A percentile compares a stretch with the other conserved stretches of the same genome.
phyloP scores from a whole-genome alignment of 768 basidiomycete species.

The Cytidiella melzeri region DNA sequence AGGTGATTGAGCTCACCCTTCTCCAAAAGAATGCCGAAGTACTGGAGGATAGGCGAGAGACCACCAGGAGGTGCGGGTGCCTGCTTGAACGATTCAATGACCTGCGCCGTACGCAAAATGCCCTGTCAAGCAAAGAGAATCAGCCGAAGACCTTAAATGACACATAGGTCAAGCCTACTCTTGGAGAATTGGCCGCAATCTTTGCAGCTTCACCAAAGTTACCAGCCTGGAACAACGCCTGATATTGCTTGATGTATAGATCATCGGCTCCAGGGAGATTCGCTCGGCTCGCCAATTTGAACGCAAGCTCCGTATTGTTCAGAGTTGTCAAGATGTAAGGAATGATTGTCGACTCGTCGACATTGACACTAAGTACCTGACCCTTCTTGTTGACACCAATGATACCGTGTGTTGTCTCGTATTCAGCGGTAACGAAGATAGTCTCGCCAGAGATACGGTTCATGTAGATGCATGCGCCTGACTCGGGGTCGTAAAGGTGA shows the following conservation, averaged over 20 bases:
- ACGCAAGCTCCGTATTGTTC: constrained; percentile 96
- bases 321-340: constrained; percentile 91
- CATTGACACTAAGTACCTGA: constrained; percentile 92
- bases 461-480: constrained; percentile 98
- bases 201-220: constrained; percentile 95
- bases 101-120: constrained; percentile 87
- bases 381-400: constrained; percentile 99
- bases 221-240: constrained; percentile 80
- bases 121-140: constrained; percentile 45
- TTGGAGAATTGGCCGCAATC: constrained; percentile 94
- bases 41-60: constrained; percentile 93
- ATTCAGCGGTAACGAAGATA: constrained; percentile 97
- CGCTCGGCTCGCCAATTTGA: constrained; percentile 94
- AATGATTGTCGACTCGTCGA: constrained; percentile 94
- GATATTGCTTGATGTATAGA: constrained; percentile 91
- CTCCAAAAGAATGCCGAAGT: constrained; percentile 97
- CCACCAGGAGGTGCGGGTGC: constrained; percentile 88
- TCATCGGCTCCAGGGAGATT: constrained; percentile 98
- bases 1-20: constrained; percentile 97
- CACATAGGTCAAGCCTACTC: constrained; percentile 40
- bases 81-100: constrained; percentile 96
- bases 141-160: neutral
- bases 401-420: constrained; percentile 90
- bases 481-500: constrained; percentile 96
- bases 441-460: constrained; percentile 99